phyloP scores from a whole-genome alignment of 768 basidiomycete species.

The Rhizopogon rudus region DNA sequence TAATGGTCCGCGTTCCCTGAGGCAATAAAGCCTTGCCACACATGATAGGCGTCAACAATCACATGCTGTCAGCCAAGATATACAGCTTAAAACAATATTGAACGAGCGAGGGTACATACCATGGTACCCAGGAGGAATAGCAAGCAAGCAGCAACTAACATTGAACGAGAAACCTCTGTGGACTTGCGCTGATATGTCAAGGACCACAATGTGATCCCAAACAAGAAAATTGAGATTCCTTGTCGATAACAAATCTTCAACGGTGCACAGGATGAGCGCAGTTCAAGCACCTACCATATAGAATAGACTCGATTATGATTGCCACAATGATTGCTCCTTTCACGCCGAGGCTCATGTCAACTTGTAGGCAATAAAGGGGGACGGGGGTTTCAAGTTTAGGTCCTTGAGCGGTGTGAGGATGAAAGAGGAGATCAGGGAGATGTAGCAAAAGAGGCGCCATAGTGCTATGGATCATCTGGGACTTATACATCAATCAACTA shows the following conservation, averaged over 20 bases:
- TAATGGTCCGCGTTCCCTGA: neutral
- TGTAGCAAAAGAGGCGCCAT: no score
- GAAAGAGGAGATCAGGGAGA: no score
- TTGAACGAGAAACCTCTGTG: neutral
- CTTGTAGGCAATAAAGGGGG: neutral
- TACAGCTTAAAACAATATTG: neutral
- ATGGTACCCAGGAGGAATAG: slow-evolving; percentile 4
- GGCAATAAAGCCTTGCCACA: neutral
- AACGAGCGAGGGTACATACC: neutral
- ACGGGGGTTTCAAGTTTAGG: no score
- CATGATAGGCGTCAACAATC: neutral
- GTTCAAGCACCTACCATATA: neutral
- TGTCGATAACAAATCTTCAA: neutral
- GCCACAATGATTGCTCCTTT: neutral
- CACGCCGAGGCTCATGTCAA: neutral
- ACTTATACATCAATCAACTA: no score
- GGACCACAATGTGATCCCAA: slow-evolving; percentile 2
- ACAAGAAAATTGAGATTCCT: slow-evolving; percentile 3
- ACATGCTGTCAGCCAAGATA: neutral
- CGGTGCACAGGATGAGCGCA: neutral
- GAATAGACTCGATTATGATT: slow-evolving; percentile 1
- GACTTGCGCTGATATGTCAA: slow-evolving; percentile 1
- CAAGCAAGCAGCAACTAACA: neutral
- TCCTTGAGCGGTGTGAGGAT: no score
- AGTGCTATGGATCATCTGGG: no score